phyloP scores from a whole-genome alignment of 2,329 filamentous ascomycete genomes.

The Alternaria ventricosa region DNA sequence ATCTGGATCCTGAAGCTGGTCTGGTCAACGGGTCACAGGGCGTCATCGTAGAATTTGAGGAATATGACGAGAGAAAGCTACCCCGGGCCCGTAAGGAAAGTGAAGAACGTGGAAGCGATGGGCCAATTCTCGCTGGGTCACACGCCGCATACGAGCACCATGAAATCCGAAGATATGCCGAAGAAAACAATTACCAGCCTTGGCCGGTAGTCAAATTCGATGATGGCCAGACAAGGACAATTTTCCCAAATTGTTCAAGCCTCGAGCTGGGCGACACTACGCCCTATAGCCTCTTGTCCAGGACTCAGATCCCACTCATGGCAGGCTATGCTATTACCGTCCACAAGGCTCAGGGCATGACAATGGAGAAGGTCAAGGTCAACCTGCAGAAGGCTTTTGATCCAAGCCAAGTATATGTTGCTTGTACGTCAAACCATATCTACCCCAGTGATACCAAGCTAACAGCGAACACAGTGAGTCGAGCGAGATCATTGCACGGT shows the following conservation, averaged over 20 bases:
- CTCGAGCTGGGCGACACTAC: slow-evolving; percentile 54
- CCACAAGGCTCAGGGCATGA: slow-evolving; percentile 66
- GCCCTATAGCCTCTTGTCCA: slow-evolving; percentile 57
- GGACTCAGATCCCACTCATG: slow-evolving; percentile 68
- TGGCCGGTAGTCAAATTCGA: slow-evolving; percentile 63
- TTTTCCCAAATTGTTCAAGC: slow-evolving; percentile 60
- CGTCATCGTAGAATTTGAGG: slow-evolving; percentile 46
- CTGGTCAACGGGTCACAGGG: slow-evolving; percentile 47
- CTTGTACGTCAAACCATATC: slow-evolving; percentile 34
- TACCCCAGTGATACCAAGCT: not conserved
- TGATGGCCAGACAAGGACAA: slow-evolving; percentile 54
- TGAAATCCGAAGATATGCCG: slow-evolving; percentile 52
- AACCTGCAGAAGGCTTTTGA: slow-evolving; percentile 61
- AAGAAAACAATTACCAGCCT: slow-evolving; percentile 31
- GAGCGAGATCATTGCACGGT: slow-evolving; percentile 59
- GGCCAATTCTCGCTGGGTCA: slow-evolving; percentile 43
- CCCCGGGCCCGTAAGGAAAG: slow-evolving; percentile 13
- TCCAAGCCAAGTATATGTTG: slow-evolving; percentile 67
- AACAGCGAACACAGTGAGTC: slow-evolving; percentile 50
- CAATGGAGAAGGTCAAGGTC: slow-evolving; percentile 64
- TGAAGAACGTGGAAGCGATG: not conserved
- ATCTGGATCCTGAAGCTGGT: slow-evolving; percentile 49
- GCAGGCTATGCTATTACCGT: slow-evolving; percentile 69
- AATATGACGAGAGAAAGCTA: slow-evolving; percentile 36
- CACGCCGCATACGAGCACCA: slow-evolving; percentile 46